Conservation (phyloP, 495 filamentous ascomycete species). For the Neurospora sp. region DNA sequence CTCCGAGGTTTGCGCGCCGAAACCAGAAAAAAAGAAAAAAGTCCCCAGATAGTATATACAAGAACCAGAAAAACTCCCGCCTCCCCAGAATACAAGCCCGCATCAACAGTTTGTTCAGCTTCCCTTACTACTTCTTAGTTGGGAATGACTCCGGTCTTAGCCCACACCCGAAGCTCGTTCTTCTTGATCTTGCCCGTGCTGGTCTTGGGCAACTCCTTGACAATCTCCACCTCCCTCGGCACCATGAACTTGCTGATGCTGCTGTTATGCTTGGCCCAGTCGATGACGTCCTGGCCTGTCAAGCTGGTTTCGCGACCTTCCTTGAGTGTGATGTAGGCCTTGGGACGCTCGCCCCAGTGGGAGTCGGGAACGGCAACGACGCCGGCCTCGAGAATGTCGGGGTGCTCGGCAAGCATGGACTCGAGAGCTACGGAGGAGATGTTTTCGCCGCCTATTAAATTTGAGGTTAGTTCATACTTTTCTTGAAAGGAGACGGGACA, state of each 20-base stretch:
- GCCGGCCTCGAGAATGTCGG: conserved; percentile 79
- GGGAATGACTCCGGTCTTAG: conserved; percentile 36
- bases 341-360: conserved; percentile 91
- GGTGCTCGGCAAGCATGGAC: conserved; percentile 81
- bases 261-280: conserved; percentile 72
- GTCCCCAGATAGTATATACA: neutral
- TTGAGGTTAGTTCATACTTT: neutral
- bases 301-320: conserved; percentile 39
- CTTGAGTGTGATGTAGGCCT: conserved; percentile 82
- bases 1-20: neutral
- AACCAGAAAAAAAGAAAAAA: neutral
- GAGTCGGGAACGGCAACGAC: conserved; percentile 83
- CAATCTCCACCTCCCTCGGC: conserved; percentile 82
- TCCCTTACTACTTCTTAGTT: neutral
- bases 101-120: neutral
- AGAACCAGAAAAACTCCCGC: neutral
- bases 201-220: conserved; percentile 86
- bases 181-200: conserved; percentile 95
- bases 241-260: conserved; percentile 91
- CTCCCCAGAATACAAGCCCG: neutral
- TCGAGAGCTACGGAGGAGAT: conserved; percentile 92
- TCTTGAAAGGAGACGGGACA: neutral
- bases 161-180: conserved; percentile 85
- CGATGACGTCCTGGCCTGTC: conserved; percentile 61
- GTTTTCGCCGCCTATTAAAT: conserved; percentile 72